Conservation (phyloP, 805 yeast species). For the Zygosaccharomyces rouxii region DNA sequence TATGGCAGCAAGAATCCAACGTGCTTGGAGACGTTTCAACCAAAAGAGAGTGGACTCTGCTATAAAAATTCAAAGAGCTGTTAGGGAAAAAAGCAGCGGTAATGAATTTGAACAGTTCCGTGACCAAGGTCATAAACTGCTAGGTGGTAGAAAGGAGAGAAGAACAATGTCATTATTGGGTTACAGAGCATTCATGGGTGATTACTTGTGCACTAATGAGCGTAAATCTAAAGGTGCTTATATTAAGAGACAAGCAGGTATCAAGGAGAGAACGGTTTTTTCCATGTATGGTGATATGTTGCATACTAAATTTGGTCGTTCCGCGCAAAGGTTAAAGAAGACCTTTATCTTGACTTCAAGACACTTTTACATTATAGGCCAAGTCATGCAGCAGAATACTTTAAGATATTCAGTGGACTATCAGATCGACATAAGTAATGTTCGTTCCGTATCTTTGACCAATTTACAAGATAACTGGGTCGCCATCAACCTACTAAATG, state of each 20-base stretch:
- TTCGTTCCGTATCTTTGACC: constrained; percentile 64
- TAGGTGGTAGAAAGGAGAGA: constrained; percentile 79
- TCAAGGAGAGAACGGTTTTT: constrained; percentile 66
- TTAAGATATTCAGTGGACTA: constrained; percentile 58
- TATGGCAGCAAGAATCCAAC: constrained; percentile 95
- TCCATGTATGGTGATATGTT: constrained; percentile 79
- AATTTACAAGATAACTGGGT: constrained; percentile 89
- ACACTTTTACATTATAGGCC: constrained; percentile 66
- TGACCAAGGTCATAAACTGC: constrained; percentile 71
- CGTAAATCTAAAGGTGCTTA: constrained; percentile 72
- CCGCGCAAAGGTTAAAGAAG: constrained; percentile 73
- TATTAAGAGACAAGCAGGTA: constrained; percentile 62
- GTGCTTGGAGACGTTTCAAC: constrained; percentile 88
- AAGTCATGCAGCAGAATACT: constrained; percentile 60
- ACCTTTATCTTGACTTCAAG: constrained; percentile 63
- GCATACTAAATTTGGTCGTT: constrained; percentile 85
- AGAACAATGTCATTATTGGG: constrained; percentile 84
- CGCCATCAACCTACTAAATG: constrained; percentile 43
- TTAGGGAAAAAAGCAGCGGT: constrained; percentile 77
- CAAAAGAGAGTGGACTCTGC: constrained; percentile 86
- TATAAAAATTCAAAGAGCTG: constrained; percentile 68
- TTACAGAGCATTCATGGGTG: constrained; percentile 88
- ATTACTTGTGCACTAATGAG: constrained; percentile 81
- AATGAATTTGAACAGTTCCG: constrained; percentile 79
- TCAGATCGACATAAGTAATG: constrained; percentile 53